A percentile compares a stretch with the other conserved stretches of the same genome.
phyloP scores from a whole-genome alignment of 1,284 basidiomycete species.

The Tilletia caries region DNA sequence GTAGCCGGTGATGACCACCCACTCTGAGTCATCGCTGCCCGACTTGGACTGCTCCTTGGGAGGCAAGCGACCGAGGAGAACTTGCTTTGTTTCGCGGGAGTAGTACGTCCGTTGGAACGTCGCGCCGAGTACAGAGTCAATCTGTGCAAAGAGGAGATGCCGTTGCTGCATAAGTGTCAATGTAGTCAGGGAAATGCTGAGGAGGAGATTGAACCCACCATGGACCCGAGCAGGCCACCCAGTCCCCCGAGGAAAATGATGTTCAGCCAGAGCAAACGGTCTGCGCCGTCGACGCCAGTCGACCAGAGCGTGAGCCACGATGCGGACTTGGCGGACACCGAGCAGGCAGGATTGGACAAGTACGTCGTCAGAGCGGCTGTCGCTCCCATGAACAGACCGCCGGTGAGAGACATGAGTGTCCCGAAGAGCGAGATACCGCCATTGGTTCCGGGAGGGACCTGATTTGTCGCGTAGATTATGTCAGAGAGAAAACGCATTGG shows the following conservation, averaged over 20 bases:
- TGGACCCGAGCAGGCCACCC: constrained; percentile 39
- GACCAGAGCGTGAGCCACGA: constrained; percentile 63
- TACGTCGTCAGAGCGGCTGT: constrained; percentile 11
- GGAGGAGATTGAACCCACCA: background rate
- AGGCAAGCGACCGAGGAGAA: constrained; percentile 57
- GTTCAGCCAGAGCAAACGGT: constrained; percentile 69
- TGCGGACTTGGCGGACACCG: constrained; percentile 60
- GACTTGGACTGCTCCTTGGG: constrained; percentile 40
- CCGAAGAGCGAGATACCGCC: constrained; percentile 77
- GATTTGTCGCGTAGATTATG: too few relatives aligned
- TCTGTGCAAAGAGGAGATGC: background rate
- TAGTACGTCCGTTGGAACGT: constrained; percentile 80
- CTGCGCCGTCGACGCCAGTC: constrained; percentile 55
- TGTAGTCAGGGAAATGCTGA: too few relatives aligned
- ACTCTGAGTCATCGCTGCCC: constrained; percentile 49
- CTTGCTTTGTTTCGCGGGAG: constrained; percentile 63
- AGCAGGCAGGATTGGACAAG: constrained; percentile 16
- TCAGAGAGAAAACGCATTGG: too few relatives aligned
- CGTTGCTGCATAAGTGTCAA: constrained; percentile 13
- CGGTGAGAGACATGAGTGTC: constrained; percentile 68
- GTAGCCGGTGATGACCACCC: constrained; percentile 66
- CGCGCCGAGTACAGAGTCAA: constrained; percentile 79
- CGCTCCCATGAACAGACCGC: constrained; percentile 60
- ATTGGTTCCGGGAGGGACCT: constrained; percentile 89
- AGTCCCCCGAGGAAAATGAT: constrained; percentile 56